These are phyloP conservation scores for Boechera retrofracta DNA, from an alignment of 345 rosid genomes.

Conservation along the genomic window DNA sequence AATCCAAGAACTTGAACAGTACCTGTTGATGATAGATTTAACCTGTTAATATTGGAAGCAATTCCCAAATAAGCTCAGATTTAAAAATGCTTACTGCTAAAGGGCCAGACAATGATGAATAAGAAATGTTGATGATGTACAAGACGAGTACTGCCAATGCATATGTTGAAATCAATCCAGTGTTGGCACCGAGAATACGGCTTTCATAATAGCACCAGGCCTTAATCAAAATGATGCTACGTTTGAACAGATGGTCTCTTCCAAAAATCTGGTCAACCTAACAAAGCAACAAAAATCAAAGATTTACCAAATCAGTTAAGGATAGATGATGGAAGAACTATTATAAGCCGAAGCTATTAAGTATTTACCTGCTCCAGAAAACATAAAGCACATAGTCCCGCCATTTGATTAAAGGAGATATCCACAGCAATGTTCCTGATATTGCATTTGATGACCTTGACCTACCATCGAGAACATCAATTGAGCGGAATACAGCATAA, in stretches of 20 bases:
- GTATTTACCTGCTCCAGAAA: conserved; percentile 71
- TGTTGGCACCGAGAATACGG: conserved; percentile 82
- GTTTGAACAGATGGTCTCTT: conserved; percentile 79
- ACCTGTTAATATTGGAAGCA: not conserved
- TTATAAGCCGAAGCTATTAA: not conserved
- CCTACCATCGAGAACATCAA: conserved; percentile 53
- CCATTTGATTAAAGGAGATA: conserved; percentile 82
- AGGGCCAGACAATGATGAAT: conserved; percentile 69
- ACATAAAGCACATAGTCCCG: conserved; percentile 73
- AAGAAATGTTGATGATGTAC: conserved; percentile 68
- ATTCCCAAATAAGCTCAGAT: not conserved
- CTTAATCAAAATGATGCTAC: conserved; percentile 73
- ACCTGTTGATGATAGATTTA: conserved; percentile 53
- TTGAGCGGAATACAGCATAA: not conserved
- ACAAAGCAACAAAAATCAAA: conserved; percentile 37
- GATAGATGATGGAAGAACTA: conserved; percentile 11
- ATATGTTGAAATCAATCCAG: conserved; percentile 82
- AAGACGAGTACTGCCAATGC: conserved; percentile 78
- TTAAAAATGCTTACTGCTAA: conserved; percentile 58
- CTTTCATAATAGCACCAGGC: conserved; percentile 97
- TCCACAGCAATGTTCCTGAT: conserved; percentile 65
- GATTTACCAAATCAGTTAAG: conserved; percentile 1
- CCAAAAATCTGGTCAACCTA: conserved; percentile 70
- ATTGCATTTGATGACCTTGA: conserved; percentile 70
- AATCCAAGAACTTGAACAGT: conserved; percentile 68